Base-by-base conservation (phyloP, 768 basidiomycete genomes). In the Boletellus ananiceps region DNA sequence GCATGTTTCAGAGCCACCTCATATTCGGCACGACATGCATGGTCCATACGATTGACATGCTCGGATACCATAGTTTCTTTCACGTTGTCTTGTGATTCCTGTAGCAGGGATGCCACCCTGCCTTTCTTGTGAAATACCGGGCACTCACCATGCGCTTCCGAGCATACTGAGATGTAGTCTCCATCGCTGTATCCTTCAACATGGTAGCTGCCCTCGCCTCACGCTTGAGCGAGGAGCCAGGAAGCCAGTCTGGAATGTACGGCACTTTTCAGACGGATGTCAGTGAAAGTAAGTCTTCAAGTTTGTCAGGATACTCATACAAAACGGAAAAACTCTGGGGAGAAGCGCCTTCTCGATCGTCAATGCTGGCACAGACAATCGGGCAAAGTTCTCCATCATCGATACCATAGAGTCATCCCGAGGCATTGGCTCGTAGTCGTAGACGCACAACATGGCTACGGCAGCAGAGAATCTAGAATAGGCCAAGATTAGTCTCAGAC, bases 191-290 rank as follows among this genome's bases (percentile, higher is more conserved):
- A 4, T 31, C 36, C 19, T 41, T 37, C 40, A 16, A 19, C 11
- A 37, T 15, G 8, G 14, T 23, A 1, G 50, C 57, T 1, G 19
- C 25, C 21, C 6, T 46, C 14, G 71, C 73, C 16, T 64, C 58
- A 31, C 58, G 59, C 56, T 71, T 69, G 54, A 73, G 64, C 8
- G 49, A 50, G 7, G 71, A 69, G 3, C 71, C 70, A 8, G 75
- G 74, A 42, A 72, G 52, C 72, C 74, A 75, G n/a, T 59, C 66
- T 56, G 52, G 51, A 8, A 51, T 9, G 35, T 35, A 13, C 11
- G 35, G 35, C 25, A 60, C 58, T 56, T 37, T 8, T 2, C n/a
- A n/a, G n/a, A 9, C n/a, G 9, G 2, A 43, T 5, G 6, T n/a
- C 16, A 37, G 11, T 9, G n/a, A 34, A 11, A 31, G 11, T 9